phyloP scores from a whole-genome alignment of 176 grass and related monocot species.

The Avena sativa region DNA sequence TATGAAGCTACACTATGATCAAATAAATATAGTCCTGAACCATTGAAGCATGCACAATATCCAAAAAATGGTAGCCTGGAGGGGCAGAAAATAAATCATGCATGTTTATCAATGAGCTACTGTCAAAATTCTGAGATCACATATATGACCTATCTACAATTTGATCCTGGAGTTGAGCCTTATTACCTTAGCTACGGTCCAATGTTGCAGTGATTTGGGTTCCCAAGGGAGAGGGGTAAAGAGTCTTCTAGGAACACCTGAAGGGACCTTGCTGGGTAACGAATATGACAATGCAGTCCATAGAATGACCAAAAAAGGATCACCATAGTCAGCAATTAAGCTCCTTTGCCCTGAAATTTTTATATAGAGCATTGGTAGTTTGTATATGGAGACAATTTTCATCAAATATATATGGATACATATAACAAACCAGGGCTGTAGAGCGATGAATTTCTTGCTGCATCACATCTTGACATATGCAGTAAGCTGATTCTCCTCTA shows the following conservation, averaged over 20 bases:
- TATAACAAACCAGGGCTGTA: conserved; percentile 76
- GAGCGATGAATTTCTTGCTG: background rate
- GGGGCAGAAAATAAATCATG: conserved; percentile 82
- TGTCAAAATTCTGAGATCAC: conserved; percentile 1
- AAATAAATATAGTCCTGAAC: conserved; percentile 91
- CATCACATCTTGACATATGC: background rate
- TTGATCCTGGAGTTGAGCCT: background rate
- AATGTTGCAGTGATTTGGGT: conserved; percentile 66
- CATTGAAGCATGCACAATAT: conserved; percentile 78
- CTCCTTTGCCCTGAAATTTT: conserved; percentile 68
- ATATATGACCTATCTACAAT: conserved; percentile 24
- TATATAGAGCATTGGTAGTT: conserved; percentile 33
- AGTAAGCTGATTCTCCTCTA: background rate
- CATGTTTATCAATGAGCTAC: conserved; percentile 40
- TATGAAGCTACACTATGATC: conserved; percentile 86
- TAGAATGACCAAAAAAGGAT: conserved; percentile 77
- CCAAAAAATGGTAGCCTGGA: conserved; percentile 69
- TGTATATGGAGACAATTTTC: background rate
- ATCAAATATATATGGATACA: conserved; percentile 29
- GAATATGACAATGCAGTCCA: conserved; percentile 83
- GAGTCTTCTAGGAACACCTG: conserved; percentile 73
- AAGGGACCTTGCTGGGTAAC: conserved; percentile 65
- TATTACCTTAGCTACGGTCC: conserved; percentile 74
- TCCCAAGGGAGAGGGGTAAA: conserved; percentile 84
- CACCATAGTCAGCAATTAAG: conserved; percentile 87